phyloP scores from a whole-genome alignment of 2,329 filamentous ascomycete genomes.

The Talaromyces sp. region DNA sequence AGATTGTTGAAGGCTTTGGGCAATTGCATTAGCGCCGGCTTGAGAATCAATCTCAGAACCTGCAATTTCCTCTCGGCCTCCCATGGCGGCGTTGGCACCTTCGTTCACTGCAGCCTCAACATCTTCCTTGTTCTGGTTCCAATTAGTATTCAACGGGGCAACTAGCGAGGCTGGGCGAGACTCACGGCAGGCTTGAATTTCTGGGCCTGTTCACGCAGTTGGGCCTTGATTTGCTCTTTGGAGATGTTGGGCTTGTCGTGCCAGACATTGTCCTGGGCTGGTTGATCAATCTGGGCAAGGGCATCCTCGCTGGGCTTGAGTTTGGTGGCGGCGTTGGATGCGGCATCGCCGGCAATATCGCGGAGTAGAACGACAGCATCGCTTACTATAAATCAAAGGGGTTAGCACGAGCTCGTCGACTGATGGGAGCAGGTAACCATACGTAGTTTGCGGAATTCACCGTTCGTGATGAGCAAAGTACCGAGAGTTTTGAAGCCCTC shows the following conservation, averaged over 20 bases:
- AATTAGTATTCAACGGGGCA: constrained; percentile 4
- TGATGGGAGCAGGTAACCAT: constrained; percentile 38
- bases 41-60: constrained; percentile 50
- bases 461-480: constrained; percentile 86
- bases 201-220: constrained; percentile 58
- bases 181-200: constrained; percentile 47
- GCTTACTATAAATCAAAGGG: constrained; percentile 48
- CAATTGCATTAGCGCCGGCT: constrained; percentile 33
- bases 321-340: constrained; percentile 66
- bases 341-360: constrained; percentile 88
- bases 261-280: constrained; percentile 90
- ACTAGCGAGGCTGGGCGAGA: constrained; percentile 17
- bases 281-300: constrained; percentile 69
- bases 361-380: constrained; percentile 77
- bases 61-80: constrained; percentile 42
- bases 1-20: constrained; percentile 43
- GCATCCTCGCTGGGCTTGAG: constrained; percentile 74
- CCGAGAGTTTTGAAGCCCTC: constrained; percentile 84
- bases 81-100: constrained; percentile 46
- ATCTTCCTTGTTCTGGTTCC: constrained; percentile 36
- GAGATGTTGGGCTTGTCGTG: constrained; percentile 77
- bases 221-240: constrained; percentile 61
- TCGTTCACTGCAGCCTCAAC: constrained; percentile 52
- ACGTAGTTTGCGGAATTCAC: constrained; percentile 88
- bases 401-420: constrained; percentile 13